These are phyloP conservation scores for Amoeboaphelidium protococcarum DNA, from an alignment of 371 early-diverging fungal species.

Conservation along the genomic window DNA sequence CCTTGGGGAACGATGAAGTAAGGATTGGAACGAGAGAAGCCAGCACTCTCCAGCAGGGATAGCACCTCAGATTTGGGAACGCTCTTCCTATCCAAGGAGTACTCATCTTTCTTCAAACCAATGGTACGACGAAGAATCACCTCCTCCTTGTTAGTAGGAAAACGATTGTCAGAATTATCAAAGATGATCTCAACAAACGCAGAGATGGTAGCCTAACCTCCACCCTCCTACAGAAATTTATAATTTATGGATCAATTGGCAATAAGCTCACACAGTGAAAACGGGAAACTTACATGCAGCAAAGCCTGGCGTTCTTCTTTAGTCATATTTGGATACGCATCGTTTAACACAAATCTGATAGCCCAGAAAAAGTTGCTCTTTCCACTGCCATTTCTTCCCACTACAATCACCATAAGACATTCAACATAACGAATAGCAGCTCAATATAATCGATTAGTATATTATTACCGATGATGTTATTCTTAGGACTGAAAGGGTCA, in stretches of 20 bases:
- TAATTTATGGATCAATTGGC: not conserved
- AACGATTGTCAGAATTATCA: constrained; percentile 80
- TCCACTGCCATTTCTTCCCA: constrained; percentile 97
- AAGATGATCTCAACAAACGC: constrained; percentile 94
- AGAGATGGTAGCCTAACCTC: constrained; percentile 71
- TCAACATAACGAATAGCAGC: not conserved
- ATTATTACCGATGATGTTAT: constrained; percentile 74
- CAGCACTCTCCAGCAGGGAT: constrained; percentile 86
- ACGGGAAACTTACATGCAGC: constrained; percentile 38
- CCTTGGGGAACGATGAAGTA: constrained; percentile 99
- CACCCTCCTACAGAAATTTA: constrained; percentile 41
- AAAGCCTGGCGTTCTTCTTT: constrained; percentile 79
- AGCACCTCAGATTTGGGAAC: constrained; percentile 68
- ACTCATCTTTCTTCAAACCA: constrained; percentile 90
- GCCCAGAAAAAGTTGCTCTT: constrained; percentile 97
- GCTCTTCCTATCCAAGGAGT: constrained; percentile 71
- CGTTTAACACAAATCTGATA: constrained; percentile 82
- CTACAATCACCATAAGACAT: constrained; percentile 17
- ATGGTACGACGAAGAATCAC: constrained; percentile 76
- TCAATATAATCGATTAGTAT: not conserved
- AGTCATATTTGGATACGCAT: constrained; percentile 70
- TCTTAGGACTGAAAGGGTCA: constrained; percentile 68
- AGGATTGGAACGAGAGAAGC: constrained; percentile 91
- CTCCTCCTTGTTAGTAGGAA: constrained; percentile 79
- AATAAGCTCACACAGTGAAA: constrained; percentile 1